Evolutionary conservation across 768 basidiomycete species (phyloP).

Genomic region (Termitomyces sp.): DNA sequence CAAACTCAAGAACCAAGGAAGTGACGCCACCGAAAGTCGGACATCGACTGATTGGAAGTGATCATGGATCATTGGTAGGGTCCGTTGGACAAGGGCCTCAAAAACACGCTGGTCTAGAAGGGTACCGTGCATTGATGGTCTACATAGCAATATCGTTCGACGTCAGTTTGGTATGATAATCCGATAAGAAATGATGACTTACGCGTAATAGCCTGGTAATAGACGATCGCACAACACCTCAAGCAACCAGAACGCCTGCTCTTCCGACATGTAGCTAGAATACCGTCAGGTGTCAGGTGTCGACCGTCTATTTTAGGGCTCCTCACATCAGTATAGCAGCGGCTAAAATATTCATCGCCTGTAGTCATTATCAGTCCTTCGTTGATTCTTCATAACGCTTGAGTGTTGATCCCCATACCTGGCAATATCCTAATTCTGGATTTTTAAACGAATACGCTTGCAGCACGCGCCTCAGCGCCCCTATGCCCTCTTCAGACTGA

Average conservation of each 20-base stretch:
- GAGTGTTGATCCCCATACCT: slow-evolving; percentile 42
- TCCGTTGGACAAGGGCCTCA: slow-evolving; percentile 85
- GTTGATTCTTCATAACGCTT: neutral
- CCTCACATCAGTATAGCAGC: slow-evolving; percentile 91
- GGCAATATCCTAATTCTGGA: slow-evolving; percentile 92
- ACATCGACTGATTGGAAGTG: slow-evolving; percentile 91
- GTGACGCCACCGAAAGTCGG: slow-evolving; percentile 92
- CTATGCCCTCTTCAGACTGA: slow-evolving; percentile 85
- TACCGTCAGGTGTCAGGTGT: slow-evolving; percentile 3
- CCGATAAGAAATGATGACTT: slow-evolving; percentile 18
- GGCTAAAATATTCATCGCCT: slow-evolving; percentile 98
- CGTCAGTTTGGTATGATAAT: slow-evolving; percentile 4
- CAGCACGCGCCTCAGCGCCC: slow-evolving; percentile 80
- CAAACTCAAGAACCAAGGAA: slow-evolving; percentile 98
- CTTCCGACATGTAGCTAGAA: slow-evolving; percentile 94
- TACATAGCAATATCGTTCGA: slow-evolving; percentile 22
- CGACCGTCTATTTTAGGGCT: slow-evolving; percentile 15
- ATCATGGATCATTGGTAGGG: slow-evolving; percentile 90
- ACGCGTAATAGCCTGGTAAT: slow-evolving; percentile 97
- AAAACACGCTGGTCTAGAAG: slow-evolving; percentile 98
- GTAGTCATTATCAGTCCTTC: neutral
- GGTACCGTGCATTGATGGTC: slow-evolving; percentile 98
- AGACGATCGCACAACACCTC: slow-evolving; percentile 93
- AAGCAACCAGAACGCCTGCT: slow-evolving; percentile 96
- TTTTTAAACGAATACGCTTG: slow-evolving; percentile 96